Evolutionary conservation across 352 stramenopile genomes (phyloP).

Genomic region (Phytophthora citrophthora): DNA sequence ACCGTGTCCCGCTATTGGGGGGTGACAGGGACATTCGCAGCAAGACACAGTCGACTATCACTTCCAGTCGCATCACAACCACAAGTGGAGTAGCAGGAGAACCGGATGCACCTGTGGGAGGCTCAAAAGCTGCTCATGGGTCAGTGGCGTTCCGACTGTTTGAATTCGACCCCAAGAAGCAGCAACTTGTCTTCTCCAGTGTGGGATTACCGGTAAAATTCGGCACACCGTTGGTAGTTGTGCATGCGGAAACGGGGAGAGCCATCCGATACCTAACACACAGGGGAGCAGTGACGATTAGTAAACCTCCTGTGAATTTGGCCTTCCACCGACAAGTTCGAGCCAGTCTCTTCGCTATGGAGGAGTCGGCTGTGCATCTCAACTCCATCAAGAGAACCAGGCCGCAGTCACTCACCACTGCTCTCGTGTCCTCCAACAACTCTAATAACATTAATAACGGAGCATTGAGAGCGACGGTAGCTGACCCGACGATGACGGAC

Average conservation of each 20-base stretch:
- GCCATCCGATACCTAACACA: constrained; percentile 70
- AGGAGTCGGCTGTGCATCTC: constrained; percentile 45
- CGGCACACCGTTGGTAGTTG: constrained; percentile 56
- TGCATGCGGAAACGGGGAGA: constrained; percentile 66
- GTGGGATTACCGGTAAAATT: constrained; percentile 70
- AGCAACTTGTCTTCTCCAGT: constrained; percentile 54
- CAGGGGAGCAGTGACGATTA: constrained; percentile 69
- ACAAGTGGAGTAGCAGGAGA: constrained; percentile 35
- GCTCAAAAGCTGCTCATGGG: constrained; percentile 24
- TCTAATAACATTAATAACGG: constrained; percentile 13
- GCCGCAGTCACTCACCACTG: constrained; percentile 28
- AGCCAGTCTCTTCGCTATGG: constrained; percentile 52
- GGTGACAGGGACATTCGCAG: not conserved
- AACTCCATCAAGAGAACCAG: constrained; percentile 29
- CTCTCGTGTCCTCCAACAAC: constrained; percentile 16
- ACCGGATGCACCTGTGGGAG: constrained; percentile 13
- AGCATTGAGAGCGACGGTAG: constrained; percentile 24
- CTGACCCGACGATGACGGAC: constrained; percentile 13
- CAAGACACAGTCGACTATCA: constrained; percentile 14
- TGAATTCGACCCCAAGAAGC: constrained; percentile 59
- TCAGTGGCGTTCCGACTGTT: constrained; percentile 77
- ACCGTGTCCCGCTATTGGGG: constrained; percentile 26
- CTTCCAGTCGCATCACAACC: constrained; percentile 17
- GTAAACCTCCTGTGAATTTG: constrained; percentile 69
- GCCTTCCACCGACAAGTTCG: constrained; percentile 66